These are phyloP conservation scores for Chaetomiaceae sp. DNA, from an alignment of 2,329 filamentous ascomycete species.

Conservation along the genomic window DNA sequence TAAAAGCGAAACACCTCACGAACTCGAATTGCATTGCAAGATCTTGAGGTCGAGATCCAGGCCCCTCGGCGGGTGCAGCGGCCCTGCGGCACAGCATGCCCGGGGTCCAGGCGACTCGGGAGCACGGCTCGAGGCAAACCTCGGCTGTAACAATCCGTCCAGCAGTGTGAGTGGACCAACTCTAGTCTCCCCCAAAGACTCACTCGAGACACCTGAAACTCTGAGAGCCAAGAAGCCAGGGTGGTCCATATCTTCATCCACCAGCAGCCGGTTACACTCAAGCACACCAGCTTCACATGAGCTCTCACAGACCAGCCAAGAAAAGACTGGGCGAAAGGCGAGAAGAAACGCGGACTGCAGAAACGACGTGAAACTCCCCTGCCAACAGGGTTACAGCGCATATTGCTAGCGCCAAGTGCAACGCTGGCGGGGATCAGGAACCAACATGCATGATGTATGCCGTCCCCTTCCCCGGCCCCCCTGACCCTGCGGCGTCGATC, in stretches of 20 bases:
- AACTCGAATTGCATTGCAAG: background rate
- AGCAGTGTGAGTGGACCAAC: too few species aligned
- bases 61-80: background rate
- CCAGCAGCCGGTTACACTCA: too few species aligned
- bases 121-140: too few species aligned
- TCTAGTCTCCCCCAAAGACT: background rate
- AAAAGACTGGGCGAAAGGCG: too few species aligned
- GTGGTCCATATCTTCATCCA: background rate
- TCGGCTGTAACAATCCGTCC: too few species aligned
- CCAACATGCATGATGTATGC: background rate
- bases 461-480: background rate
- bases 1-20: background rate
- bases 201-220: background rate
- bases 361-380: conserved; percentile 1
- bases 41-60: background rate
- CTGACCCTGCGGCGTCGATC: background rate
- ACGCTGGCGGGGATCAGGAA: background rate
- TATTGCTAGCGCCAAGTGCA: background rate
- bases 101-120: too few species aligned
- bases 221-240: background rate
- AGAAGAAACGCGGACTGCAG: background rate
- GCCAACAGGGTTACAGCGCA: conserved; percentile 6
- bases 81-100: background rate
- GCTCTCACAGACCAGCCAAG: too few species aligned
- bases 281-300: too few species aligned